Conservation (phyloP, 2,329 filamentous ascomycete genomes). For the Lecanicillium sp. region DNA sequence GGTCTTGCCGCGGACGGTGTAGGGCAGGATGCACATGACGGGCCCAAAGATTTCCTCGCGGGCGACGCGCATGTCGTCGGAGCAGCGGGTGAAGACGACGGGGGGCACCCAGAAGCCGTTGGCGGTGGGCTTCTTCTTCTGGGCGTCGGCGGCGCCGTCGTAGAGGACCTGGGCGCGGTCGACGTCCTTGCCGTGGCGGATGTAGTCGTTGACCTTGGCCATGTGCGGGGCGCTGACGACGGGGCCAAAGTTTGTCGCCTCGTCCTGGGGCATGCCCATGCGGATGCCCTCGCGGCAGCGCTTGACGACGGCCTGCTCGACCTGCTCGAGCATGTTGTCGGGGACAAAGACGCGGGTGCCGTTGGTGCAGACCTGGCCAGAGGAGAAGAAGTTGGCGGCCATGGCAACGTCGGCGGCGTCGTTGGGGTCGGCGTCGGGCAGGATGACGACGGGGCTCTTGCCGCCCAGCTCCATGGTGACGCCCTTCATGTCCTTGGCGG, state of each 20-base stretch:
- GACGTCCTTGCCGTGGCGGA: slow-evolving; percentile 62
- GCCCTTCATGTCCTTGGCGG: slow-evolving; percentile 76
- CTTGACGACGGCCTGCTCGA: slow-evolving; percentile 57
- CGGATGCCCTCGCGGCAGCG: slow-evolving; percentile 58
- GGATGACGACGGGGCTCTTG: slow-evolving; percentile 72
- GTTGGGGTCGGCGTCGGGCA: slow-evolving; percentile 71
- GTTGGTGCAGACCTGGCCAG: slow-evolving; percentile 89
- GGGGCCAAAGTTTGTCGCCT: slow-evolving; percentile 74
- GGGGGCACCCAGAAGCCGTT: slow-evolving; percentile 79
- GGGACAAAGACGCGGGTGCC: slow-evolving; percentile 84
- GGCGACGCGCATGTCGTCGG: slow-evolving; percentile 71
- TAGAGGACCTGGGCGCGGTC: slow-evolving; percentile 69
- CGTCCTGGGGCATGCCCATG: slow-evolving; percentile 64
- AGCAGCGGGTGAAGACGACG: slow-evolving; percentile 81
- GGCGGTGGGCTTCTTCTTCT: slow-evolving; percentile 36
- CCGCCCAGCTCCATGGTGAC: slow-evolving; percentile 90
- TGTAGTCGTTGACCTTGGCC: slow-evolving; percentile 72
- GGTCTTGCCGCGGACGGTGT: slow-evolving; percentile 39
- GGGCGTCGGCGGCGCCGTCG: slow-evolving; percentile 58
- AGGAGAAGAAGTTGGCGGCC: slow-evolving; percentile 91
- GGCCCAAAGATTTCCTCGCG: slow-evolving; percentile 85
- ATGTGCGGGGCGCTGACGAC: slow-evolving; percentile 67
- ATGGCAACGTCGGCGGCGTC: slow-evolving; percentile 83
- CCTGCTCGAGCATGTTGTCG: slow-evolving; percentile 51
- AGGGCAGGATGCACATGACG: slow-evolving; percentile 74